Percentiles rank a stretch among this genome's conserved stretches.
These are phyloP conservation scores for Solanum gandarillasii DNA, from an alignment of 257 asterid species.

Conservation along the genomic window DNA sequence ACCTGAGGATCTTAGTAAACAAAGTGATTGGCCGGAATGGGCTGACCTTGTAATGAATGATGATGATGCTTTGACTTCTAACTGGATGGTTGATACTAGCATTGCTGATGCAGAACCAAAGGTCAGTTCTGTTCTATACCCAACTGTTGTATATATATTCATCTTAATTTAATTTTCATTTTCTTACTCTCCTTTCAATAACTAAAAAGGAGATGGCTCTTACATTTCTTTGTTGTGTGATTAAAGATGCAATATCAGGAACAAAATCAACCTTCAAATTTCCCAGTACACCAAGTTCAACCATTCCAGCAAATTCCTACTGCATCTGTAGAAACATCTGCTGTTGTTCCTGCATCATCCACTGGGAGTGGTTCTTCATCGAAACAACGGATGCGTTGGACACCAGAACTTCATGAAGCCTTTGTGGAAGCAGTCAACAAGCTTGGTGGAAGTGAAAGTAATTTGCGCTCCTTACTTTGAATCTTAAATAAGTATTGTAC, in stretches of 20 bases:
- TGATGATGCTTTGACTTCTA: conserved; percentile 39
- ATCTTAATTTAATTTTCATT: background rate
- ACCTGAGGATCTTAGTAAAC: conserved; percentile 10
- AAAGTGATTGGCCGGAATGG: conserved; percentile 68
- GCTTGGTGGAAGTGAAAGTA: conserved; percentile 97
- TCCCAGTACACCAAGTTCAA: conserved; percentile 32
- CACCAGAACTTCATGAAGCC: conserved; percentile 82
- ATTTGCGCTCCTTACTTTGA: background rate
- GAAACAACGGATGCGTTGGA: conserved; percentile 94
- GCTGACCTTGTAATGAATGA: conserved; percentile 53
- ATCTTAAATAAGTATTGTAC: background rate
- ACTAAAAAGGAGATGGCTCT: background rate
- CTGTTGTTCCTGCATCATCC: conserved; percentile 38
- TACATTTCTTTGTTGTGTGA: background rate
- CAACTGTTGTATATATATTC: background rate
- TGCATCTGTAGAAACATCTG: conserved; percentile 41
- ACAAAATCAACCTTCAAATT: conserved; percentile 26
- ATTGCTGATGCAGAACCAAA: conserved; percentile 32
- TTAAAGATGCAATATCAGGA: conserved; percentile 25
- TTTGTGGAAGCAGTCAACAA: conserved; percentile 76
- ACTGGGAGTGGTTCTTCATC: conserved; percentile 49
- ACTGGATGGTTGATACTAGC: conserved; percentile 52
- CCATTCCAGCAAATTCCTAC: conserved; percentile 29
- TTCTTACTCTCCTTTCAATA: background rate
- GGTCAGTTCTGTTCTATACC: conserved; percentile 10